Conservation (phyloP, 164 flowering plant species). For the Nymphaea colorata region DNA sequence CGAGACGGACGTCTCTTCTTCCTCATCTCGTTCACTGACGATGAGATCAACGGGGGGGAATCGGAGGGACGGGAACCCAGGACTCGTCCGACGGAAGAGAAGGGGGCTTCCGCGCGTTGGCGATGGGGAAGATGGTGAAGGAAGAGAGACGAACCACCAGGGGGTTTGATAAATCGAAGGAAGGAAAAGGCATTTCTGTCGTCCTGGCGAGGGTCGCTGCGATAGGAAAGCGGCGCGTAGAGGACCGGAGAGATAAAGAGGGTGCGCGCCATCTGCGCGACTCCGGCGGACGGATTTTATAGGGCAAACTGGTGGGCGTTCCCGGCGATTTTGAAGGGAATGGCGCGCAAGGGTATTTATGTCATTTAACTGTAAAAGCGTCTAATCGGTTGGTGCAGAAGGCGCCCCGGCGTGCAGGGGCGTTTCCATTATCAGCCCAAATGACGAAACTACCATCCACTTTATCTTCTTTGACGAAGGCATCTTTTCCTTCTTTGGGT, state of each 20-base stretch:
- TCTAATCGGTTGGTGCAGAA: too few relatives aligned
- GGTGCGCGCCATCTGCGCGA: neutral
- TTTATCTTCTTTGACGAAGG: too few relatives aligned
- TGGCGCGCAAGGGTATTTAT: too few relatives aligned
- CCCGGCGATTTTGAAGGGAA: too few relatives aligned
- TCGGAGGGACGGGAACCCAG: neutral
- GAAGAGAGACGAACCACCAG: neutral
- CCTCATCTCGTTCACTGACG: neutral
- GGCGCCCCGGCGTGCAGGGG: too few relatives aligned
- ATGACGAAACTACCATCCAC: too few relatives aligned
- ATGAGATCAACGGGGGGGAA: neutral
- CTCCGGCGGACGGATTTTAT: neutral
- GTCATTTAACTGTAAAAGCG: too few relatives aligned
- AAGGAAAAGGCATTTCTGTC: neutral
- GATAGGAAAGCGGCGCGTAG: neutral
- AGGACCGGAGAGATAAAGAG: neutral
- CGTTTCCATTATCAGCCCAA: too few relatives aligned
- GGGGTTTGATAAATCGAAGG: neutral
- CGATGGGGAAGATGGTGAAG: neutral
- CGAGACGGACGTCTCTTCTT: conserved; percentile 1
- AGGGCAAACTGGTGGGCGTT: too few relatives aligned
- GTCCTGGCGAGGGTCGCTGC: neutral
- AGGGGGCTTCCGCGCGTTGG: neutral
- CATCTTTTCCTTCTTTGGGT: too few relatives aligned
- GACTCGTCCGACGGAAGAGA: neutral